Conservation (phyloP, 257 asterid genomes). For the Salvia miltiorrhiza region DNA sequence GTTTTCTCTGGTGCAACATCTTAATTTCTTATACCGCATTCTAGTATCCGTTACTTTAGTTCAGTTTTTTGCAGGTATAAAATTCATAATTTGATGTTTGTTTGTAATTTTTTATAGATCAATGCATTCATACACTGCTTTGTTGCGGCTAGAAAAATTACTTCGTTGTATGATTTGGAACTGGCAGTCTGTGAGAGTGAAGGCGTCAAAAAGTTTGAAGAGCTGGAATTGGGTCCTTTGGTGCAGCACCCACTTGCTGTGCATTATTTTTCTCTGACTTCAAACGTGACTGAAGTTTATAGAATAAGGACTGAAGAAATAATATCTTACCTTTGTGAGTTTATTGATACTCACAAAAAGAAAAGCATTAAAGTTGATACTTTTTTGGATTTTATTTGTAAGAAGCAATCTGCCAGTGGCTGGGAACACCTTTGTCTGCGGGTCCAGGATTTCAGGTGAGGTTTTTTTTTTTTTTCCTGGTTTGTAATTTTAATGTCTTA, state of each 20-base stretch:
- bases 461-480: slow-evolving; percentile 8
- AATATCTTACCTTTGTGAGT: slow-evolving; percentile 61
- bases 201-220: slow-evolving; percentile 70
- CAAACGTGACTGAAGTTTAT: slow-evolving; percentile 53
- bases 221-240: slow-evolving; percentile 91
- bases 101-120: slow-evolving; percentile 37
- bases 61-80: not conserved
- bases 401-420: slow-evolving; percentile 50
- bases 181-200: slow-evolving; percentile 75
- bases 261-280: slow-evolving; percentile 64
- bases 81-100: slow-evolving; percentile 14
- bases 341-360: slow-evolving; percentile 40
- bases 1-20: not conserved
- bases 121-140: slow-evolving; percentile 89
- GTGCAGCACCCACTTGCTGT: slow-evolving; percentile 69
- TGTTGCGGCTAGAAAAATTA: slow-evolving; percentile 74
- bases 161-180: slow-evolving; percentile 81
- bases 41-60: not conserved
- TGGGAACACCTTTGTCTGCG: slow-evolving; percentile 75
- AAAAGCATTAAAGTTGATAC: slow-evolving; percentile 42
- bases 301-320: slow-evolving; percentile 69
- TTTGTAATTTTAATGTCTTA: not conserved
- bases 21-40: not conserved
- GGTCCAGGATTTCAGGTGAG: slow-evolving; percentile 77
- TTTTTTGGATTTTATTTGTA: slow-evolving; percentile 65